A percentile compares a stretch with the other conserved stretches of the same genome.
Conservation (phyloP, 2,329 filamentous ascomycete species). For the Magnaporthiopsis incrustans region DNA sequence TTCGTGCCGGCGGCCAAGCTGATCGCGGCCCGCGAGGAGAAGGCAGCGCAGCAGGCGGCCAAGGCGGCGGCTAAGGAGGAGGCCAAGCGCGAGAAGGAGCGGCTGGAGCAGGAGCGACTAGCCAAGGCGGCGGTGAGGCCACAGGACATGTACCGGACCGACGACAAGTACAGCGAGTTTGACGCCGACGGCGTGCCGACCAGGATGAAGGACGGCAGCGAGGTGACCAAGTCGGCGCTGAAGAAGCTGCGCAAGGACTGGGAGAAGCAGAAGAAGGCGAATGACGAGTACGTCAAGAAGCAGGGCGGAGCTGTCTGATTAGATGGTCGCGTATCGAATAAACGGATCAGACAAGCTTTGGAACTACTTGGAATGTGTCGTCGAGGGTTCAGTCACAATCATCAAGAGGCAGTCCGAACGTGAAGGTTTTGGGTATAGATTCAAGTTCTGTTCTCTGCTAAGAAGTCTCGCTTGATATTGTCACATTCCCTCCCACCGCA, state of each 20-base stretch:
- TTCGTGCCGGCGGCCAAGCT: constrained; percentile 46
- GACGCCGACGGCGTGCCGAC: constrained; percentile 75
- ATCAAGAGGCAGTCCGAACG: too few species aligned
- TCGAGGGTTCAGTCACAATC: too few species aligned
- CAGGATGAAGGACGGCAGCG: constrained; percentile 67
- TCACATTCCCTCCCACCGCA: constrained; percentile 1
- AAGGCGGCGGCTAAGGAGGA: constrained; percentile 48
- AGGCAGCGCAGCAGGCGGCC: constrained; percentile 53
- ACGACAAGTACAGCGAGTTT: constrained; percentile 62
- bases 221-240: constrained; percentile 67
- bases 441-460: not conserved
- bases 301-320: constrained; percentile 16
- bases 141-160: constrained; percentile 47
- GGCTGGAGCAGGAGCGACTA: constrained; percentile 36
- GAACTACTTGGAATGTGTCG: too few species aligned
- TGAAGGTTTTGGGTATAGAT: not conserved
- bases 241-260: constrained; percentile 88
- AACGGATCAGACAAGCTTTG: too few species aligned
- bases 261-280: constrained; percentile 81
- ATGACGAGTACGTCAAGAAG: constrained; percentile 51
- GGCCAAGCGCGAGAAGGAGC: constrained; percentile 42
- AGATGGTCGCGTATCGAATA: not conserved
- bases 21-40: constrained; percentile 50
- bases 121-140: constrained; percentile 50
- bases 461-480: not conserved